Evolutionary conservation across 2,329 filamentous ascomycete species (phyloP).

Genomic region (Hypoxylon sp.): DNA sequence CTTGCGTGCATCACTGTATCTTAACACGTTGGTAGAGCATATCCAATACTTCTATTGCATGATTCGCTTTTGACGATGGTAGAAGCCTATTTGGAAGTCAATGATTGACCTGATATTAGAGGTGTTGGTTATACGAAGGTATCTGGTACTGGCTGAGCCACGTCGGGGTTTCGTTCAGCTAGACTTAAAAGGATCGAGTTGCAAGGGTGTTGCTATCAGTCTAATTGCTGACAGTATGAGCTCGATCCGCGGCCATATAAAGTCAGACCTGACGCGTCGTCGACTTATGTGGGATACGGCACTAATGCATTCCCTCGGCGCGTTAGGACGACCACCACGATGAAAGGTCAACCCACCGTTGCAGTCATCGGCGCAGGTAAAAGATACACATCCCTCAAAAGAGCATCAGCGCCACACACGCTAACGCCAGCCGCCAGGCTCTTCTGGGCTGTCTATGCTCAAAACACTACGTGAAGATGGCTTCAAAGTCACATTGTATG

Average conservation of each 20-base stretch:
- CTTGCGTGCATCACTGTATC: neutral
- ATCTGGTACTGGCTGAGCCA: neutral
- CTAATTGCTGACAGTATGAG: conserved; percentile 17
- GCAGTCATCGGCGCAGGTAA: conserved; percentile 34
- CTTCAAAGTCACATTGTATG: conserved; percentile 59
- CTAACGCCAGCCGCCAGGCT: conserved; percentile 40
- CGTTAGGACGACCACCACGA: neutral
- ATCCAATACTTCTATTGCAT: neutral
- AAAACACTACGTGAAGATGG: conserved; percentile 62
- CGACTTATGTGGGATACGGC: neutral
- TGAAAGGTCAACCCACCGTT: conserved; percentile 21
- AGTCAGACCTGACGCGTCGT: neutral
- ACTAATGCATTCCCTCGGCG: neutral
- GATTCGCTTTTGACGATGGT: neutral
- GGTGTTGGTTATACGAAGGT: neutral
- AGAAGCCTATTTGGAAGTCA: neutral
- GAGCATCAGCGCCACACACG: neutral
- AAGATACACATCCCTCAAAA: neutral
- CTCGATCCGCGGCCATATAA: neutral
- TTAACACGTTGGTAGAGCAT: neutral
- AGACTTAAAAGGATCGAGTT: neutral
- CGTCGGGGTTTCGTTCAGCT: neutral
- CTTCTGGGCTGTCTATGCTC: conserved; percentile 53
- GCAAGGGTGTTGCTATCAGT: neutral
- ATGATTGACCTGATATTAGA: neutral